Conservation (phyloP, 73 alveolate genomes). For the Paramecium caudatum region DNA sequence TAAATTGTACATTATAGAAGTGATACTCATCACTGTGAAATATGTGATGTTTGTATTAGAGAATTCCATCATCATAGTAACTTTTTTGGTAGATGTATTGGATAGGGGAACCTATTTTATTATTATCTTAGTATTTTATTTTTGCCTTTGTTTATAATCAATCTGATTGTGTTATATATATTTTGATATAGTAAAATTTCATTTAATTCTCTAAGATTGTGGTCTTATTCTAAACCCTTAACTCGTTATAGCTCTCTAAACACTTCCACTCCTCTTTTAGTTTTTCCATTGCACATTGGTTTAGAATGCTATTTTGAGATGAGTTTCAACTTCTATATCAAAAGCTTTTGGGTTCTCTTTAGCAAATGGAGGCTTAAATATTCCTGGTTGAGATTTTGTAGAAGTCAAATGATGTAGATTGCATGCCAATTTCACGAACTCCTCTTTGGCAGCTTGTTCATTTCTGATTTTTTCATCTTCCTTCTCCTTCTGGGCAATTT, state of each 20-base stretch:
- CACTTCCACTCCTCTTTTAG: conserved; percentile 40
- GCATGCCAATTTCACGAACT: conserved; percentile 70
- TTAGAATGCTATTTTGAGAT: conserved; percentile 70
- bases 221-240: conserved; percentile 47
- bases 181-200: not conserved
- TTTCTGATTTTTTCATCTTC: conserved; percentile 66
- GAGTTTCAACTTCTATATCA: conserved; percentile 77
- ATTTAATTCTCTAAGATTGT: not conserved
- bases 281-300: conserved; percentile 45
- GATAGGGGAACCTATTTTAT: conserved; percentile 68
- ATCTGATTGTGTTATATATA: conserved; percentile 1
- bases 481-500: conserved; percentile 54
- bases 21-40: conserved; percentile 62
- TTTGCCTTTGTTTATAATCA: conserved; percentile 25
- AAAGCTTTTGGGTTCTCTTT: conserved; percentile 71
- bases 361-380: conserved; percentile 77
- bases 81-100: conserved; percentile 63
- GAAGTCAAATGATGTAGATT: conserved; percentile 75
- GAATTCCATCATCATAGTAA: conserved; percentile 72
- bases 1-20: conserved; percentile 24
- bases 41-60: conserved; percentile 65
- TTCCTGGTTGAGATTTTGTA: conserved; percentile 71
- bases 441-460: conserved; percentile 73
- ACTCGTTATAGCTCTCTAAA: conserved; percentile 7
- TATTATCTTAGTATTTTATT: not conserved